Evolutionary conservation across 306 rosid species (phyloP).

Genomic region (Prunus mongolica): DNA sequence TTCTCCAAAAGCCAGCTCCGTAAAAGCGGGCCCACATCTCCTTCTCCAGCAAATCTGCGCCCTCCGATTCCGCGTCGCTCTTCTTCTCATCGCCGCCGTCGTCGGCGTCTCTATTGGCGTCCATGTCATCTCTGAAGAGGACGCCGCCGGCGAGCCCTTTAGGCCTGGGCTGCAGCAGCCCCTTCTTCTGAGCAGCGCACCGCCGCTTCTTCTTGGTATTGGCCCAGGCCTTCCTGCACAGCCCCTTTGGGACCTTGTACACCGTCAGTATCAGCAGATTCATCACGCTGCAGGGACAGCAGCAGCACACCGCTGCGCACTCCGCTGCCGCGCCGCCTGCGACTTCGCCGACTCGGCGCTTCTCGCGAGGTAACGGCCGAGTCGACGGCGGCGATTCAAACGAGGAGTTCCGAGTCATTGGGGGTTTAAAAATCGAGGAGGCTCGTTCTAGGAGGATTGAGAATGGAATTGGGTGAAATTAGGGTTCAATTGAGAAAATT

Average conservation of each 20-base stretch:
- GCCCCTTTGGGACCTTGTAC: conserved; percentile 49
- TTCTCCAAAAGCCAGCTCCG: conserved; percentile 78
- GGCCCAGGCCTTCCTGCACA: conserved; percentile 47
- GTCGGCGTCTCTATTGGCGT: neutral
- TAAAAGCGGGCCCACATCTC: conserved; percentile 71
- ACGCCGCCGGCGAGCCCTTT: neutral
- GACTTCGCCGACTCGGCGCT: conserved; percentile 41
- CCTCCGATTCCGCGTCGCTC: conserved; percentile 14
- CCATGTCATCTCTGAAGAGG: neutral
- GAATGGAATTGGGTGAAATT: neutral
- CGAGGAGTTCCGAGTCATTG: conserved; percentile 22
- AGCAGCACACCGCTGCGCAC: conserved; percentile 77
- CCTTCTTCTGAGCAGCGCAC: conserved; percentile 8
- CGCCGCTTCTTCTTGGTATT: conserved; percentile 19
- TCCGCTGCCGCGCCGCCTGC: conserved; percentile 74
- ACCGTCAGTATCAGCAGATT: conserved; percentile 43
- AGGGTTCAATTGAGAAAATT: neutral
- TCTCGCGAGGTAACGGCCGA: neutral
- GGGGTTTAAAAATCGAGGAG: neutral
- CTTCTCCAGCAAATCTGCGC: conserved; percentile 38
- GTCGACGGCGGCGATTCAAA: conserved; percentile 11
- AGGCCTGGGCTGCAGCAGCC: conserved; percentile 20
- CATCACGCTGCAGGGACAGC: conserved; percentile 67
- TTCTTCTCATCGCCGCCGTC: neutral
- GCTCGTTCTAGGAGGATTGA: neutral